Evolutionary conservation across 2,329 filamentous ascomycete species (phyloP), one percentile per base, ranked within the genome.

Genomic region (Leptographium lundbergii): DNA sequence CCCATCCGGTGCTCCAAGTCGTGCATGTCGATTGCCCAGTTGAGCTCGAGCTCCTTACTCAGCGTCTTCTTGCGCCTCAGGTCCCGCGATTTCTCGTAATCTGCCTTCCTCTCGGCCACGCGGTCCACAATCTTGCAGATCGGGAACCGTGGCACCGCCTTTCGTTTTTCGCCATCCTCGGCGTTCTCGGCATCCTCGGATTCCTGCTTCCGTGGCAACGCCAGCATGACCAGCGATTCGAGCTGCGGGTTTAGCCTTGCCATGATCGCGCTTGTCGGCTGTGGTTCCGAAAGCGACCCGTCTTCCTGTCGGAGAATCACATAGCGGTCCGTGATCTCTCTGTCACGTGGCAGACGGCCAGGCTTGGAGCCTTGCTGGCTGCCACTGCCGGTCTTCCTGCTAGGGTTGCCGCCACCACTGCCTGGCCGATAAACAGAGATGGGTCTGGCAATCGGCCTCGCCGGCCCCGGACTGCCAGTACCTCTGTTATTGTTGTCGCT

Each of bases 21-120:
- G 68, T 92, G 81, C 14, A 72, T 68, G 61, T 84, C 85, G 67
- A 95, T 95, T 39, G 86, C 85, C 91, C 91, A 97, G 70, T 90
- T 92, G 66, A 97, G 66, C 73, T 96, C 91, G n/a, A 96, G 71
- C 68, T 86, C 86, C 74, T 96, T 96, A 19, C 71, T 68, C 63
- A 75, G 77, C 42, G 73, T 67, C 24, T 68, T 65, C 67, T 69
- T 61, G 63, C 71, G 69, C 62, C 73, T 67, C 65, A 66, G 65
- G 60, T 74, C 72, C 53, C 75, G 74, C 57, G 69, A 73, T 63
- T 68, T 75, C 65, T 76, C 71, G 62, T 76, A 76, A 50, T 70
- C 64, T 56, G 71, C 69, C 63, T 75, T 71, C 61, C 73, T 71
- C 57, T 79, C 72, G 1, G 75, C 79, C 53, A 71, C 70, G 65